Base-by-base conservation (phyloP, 495 filamentous ascomycete genomes). In the Penicillium lividum region DNA sequence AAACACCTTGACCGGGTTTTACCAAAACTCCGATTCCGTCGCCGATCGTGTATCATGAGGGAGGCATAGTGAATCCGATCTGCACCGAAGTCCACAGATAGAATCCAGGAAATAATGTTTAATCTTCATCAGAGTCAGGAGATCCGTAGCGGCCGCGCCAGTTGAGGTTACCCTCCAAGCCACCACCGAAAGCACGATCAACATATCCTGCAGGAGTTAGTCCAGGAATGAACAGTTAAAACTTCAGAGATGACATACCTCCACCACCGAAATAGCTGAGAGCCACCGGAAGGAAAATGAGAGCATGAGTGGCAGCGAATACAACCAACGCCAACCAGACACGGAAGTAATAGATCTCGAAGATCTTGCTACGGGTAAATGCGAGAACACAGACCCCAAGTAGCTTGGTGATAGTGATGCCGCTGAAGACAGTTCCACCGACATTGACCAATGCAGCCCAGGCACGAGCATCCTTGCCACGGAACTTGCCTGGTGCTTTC, bases 331-430 rank as follows among this genome's bases (percentile, higher is more conserved):
- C 88, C 22, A 96, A 69, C 94, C 94, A 99, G 36, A 99, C 89
- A 7, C 94, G 80, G 77, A 99, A 99, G 71, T 98, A 99, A 73
- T 98, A 99, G 54, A 98, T 90, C 79, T 98, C 95, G 68, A 99
- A 99, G 70, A 99, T 98, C 83, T 97, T 98, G 73, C 91, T 96
- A 27, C 90, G 76, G 7, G 94, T 99, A 61, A 96, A 98, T 0
- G 93, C 94, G 13, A 99, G 80, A 42, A 99, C 94, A 49, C 81
- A 87, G 3, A 99, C 95, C 1, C 94, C 94, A 8, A 99, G 74
- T 2, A 97, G 75, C 71, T 99, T 99, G 22, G 94, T 99, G 28
- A 99, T 75, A 0, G 92, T 97, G 68, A 99, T 99, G 0, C 94
- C 94, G 49, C 89, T 93, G 69, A 99, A 94, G 11, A 99, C 95